Percentiles rank a stretch among this genome's conserved stretches.
phyloP scores from a whole-genome alignment of 495 filamentous ascomycete species.

The Penicillium robsamsonii region DNA sequence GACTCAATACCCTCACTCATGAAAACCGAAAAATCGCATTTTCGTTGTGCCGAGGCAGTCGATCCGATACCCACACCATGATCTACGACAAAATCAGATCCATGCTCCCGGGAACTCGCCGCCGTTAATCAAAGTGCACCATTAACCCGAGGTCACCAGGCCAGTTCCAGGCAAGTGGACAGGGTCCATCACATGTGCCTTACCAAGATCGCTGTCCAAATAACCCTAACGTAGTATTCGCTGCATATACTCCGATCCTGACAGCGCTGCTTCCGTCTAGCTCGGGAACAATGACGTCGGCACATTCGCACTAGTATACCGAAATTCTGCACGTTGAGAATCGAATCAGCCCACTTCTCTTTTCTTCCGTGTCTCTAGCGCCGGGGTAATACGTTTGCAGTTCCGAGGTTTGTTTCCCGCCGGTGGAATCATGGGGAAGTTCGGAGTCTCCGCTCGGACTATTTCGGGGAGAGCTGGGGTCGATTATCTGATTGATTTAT shows the following conservation, averaged over 20 bases:
- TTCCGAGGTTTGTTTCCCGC: conserved; percentile 2
- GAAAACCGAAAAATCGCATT: neutral
- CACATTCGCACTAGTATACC: neutral
- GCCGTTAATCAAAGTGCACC: neutral
- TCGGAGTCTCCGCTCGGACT: conserved; percentile 7
- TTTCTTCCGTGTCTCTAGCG: neutral
- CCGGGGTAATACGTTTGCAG: neutral
- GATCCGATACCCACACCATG: conserved; percentile 1
- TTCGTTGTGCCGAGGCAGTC: neutral
- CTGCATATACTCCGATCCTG: neutral
- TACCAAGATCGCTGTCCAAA: neutral
- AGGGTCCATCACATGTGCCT: neutral
- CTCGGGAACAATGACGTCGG: neutral
- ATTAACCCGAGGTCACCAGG: conserved; percentile 1
- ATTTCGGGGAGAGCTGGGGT: conserved; percentile 7
- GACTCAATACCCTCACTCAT: neutral
- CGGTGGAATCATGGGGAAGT: conserved; percentile 2
- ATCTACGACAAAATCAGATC: conserved; percentile 1
- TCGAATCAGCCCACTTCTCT: neutral
- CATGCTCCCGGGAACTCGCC: neutral
- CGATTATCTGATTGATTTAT: conserved; percentile 14
- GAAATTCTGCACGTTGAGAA: neutral
- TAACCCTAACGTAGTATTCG: neutral
- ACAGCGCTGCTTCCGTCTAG: neutral
- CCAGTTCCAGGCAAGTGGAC: neutral